These are phyloP conservation scores for Nymphaea colorata DNA, from an alignment of 164 flowering plant species.

Conservation along the genomic window DNA sequence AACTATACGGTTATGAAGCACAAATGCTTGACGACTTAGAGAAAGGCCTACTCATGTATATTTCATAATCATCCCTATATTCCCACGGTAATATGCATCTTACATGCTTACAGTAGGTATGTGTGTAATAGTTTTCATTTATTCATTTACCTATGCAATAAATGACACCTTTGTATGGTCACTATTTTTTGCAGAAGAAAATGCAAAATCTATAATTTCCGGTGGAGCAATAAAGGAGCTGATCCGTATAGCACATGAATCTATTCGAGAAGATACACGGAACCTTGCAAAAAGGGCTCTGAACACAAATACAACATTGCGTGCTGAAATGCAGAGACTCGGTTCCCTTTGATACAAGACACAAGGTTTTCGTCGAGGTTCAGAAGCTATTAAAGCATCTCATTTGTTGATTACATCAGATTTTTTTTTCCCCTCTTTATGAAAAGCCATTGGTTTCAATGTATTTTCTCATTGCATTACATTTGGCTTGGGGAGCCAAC, in stretches of 20 bases:
- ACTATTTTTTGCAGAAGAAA: constrained; percentile 42
- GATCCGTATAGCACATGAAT: constrained; percentile 43
- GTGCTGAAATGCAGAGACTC: constrained; percentile 15
- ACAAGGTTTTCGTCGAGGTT: too few species aligned
- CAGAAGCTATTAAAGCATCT: background rate
- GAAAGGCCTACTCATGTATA: too few species aligned
- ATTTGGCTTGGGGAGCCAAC: background rate
- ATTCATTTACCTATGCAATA: too few species aligned
- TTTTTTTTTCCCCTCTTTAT: too few species aligned
- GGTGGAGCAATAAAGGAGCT: constrained; percentile 47
- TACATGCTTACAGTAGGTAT: too few species aligned
- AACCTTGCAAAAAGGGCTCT: constrained; percentile 63
- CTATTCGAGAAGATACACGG: constrained; percentile 71
- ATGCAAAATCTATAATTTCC: constrained; percentile 42
- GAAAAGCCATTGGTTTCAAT: too few species aligned
- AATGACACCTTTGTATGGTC: background rate
- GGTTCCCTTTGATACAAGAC: background rate
- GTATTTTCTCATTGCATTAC: background rate
- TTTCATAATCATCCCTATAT: too few species aligned
- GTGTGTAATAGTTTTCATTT: too few species aligned
- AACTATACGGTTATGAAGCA: too few species aligned
- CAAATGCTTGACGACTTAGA: too few species aligned
- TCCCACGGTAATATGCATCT: too few species aligned
- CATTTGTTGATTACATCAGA: background rate
- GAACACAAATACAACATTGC: constrained; percentile 25